These are phyloP conservation scores for Plasmopara viticola DNA, from an alignment of 352 stramenopile species.

Conservation along the genomic window DNA sequence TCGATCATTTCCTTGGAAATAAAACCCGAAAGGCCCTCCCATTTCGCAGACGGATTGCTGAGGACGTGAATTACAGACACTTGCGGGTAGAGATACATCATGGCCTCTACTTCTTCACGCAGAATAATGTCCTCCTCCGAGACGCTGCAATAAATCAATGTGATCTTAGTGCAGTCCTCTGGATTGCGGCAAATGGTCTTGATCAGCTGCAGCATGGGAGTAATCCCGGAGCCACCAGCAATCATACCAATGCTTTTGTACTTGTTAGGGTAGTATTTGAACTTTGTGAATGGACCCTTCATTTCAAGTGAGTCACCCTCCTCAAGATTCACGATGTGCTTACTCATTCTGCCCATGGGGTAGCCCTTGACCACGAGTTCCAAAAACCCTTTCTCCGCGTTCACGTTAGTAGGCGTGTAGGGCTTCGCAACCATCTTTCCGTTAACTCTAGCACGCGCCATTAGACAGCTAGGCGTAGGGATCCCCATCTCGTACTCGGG, in stretches of 20 bases:
- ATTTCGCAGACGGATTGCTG: conserved; percentile 58
- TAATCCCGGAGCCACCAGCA: conserved; percentile 87
- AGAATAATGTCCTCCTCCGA: conserved; percentile 87
- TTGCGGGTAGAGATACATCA: conserved; percentile 78
- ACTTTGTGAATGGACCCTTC: conserved; percentile 86
- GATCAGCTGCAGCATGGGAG: conserved; percentile 85
- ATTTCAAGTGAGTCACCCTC: conserved; percentile 84
- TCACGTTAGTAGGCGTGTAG: conserved; percentile 87
- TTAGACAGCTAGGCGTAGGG: conserved; percentile 42
- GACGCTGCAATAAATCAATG: conserved; percentile 81
- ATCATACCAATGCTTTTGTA: conserved; percentile 89
- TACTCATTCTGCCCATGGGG: conserved; percentile 73
- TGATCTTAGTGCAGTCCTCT: conserved; percentile 79
- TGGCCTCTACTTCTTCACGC: conserved; percentile 76
- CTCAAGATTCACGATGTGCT: conserved; percentile 82
- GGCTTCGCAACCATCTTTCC: conserved; percentile 74
- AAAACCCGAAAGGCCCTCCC: conserved; percentile 64
- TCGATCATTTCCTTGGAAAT: conserved; percentile 83
- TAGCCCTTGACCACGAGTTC: conserved; percentile 90
- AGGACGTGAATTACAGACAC: conserved; percentile 71
- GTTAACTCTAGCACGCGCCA: conserved; percentile 65
- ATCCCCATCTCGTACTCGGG: conserved; percentile 63
- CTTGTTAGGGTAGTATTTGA: conserved; percentile 80
- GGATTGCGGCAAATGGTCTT: conserved; percentile 82
- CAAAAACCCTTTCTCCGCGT: conserved; percentile 76